Base-by-base conservation (phyloP, 192 early-diverging fungal genomes). In the Backusella parvicylindrica region DNA sequence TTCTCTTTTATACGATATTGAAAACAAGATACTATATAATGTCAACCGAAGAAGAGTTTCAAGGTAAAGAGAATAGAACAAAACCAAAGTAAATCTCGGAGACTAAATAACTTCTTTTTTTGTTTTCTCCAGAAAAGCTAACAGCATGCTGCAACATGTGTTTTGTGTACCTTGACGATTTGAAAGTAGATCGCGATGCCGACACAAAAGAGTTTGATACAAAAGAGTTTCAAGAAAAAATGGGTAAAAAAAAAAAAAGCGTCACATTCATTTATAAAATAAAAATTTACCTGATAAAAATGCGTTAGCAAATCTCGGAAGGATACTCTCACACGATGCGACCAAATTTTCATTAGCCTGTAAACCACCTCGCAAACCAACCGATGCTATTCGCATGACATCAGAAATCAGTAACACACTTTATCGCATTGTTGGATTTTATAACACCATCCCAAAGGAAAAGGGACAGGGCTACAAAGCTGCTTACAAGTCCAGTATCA, bases 301-400 rank as follows among this genome's bases (percentile, higher is more conserved):
- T 23, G 13, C 31, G 9, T 0, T 33, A 75, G 74, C 30, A 23
- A 49, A 49, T 36, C 74, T 75, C n/a, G 71, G 79, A 28, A 63
- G 73, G 35, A 65, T 81, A 47, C 60, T 81, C 1, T 77, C 79
- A 56, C 70, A 76, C 30, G 72, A 81, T 64, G 71, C 79, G 18
- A 81, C 79, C 38, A 81, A 81, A 67, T 69, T 81, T 16, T 53
- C 75, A 23, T 66, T 81, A 47, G 75, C 79, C 3, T 81, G 79
- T 50, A 81, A 81, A 47, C 79, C 79, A 47, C 79, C 79, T 70
- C 65, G 75, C 31, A 72, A 81, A 47, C 56, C 75, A 3, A 31
- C 15, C 0, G 79, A 81, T 41, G 67, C 65, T 36, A 43, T 70
- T 8, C 47, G 41, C 4, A 77, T 81, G 79, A 49, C 77, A 30